Base-by-base conservation (phyloP, 768 basidiomycete genomes). In the Rhodotorula kratochvilovae region DNA sequence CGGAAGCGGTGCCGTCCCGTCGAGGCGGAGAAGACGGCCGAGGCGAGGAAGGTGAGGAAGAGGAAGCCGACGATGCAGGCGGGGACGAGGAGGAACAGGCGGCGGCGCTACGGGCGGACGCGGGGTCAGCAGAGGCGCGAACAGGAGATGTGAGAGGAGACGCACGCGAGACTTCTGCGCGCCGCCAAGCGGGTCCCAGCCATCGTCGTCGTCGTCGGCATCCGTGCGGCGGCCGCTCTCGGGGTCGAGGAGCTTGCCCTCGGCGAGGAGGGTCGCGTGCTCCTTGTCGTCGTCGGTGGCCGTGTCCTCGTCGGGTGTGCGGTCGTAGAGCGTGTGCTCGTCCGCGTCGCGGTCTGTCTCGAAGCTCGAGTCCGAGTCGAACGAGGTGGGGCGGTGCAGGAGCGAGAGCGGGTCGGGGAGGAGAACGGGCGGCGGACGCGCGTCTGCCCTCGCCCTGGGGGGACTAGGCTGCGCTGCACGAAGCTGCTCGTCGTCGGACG, bases 1-100 rank as follows among this genome's bases (percentile, higher is more conserved):
- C 66, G 56, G 67, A 66, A 71, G 15, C 64, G 53, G 42, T 71
- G 61, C 1, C 1, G 60, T 8, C 45, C 61, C n/a, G 67, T 61
- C 0, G 62, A 36, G 13, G 67, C 27, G 2, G 63, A 50, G 35
- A 58, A 19, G 36, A 56, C 35, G 19, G 61, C 43, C 15, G 35
- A 36, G 39, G 60, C 25, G 51, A 53, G 61, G 21, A 61, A 59
- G 5, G 43, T 11, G 60, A 46, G 31, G 35, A 66, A 54, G 33
- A 68, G 43, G 55, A 50, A 19, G 39, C 61, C 33, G 50, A 68
- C 3, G 60, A 67, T 46, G 25, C 23, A 4, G 29, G 45, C 29
- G 27, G 46, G 33, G 35, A 58, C 25, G 50, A 59, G 31, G 53
- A 50, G 27, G 31, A 63, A 29, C 48, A 63, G 61, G 17, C 62